These are phyloP conservation scores for Aaosphaeria pasadenensis DNA, from an alignment of 2,329 filamentous ascomycete species.

Conservation along the genomic window DNA sequence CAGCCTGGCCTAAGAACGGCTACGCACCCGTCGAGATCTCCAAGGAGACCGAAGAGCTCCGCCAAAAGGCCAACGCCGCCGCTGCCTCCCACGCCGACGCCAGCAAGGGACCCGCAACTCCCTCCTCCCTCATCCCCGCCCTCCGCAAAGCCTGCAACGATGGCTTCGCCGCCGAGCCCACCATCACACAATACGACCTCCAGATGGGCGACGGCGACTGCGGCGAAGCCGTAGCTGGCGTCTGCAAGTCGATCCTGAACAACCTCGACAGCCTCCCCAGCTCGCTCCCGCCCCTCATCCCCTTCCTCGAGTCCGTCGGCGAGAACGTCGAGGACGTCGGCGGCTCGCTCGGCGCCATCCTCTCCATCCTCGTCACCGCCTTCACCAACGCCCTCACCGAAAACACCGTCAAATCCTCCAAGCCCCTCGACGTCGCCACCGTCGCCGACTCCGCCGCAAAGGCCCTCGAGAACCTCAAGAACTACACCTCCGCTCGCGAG, in stretches of 20 bases:
- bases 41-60: slow-evolving; percentile 22
- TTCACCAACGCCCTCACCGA: slow-evolving; percentile 50
- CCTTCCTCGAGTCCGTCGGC: slow-evolving; percentile 58
- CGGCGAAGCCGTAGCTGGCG: slow-evolving; percentile 64
- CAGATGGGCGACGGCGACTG: slow-evolving; percentile 90
- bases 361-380: slow-evolving; percentile 85
- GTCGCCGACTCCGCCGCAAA: slow-evolving; percentile 43
- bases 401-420: slow-evolving; percentile 20
- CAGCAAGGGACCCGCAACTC: slow-evolving; percentile 36
- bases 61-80: slow-evolving; percentile 29
- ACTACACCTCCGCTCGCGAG: slow-evolving; percentile 81
- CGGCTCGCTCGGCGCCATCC: slow-evolving; percentile 70
- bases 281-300: slow-evolving; percentile 45
- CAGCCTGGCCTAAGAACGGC: slow-evolving; percentile 51
- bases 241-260: slow-evolving; percentile 57
- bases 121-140: slow-evolving; percentile 38
- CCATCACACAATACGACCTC: slow-evolving; percentile 68
- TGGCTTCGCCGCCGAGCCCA: slow-evolving; percentile 58
- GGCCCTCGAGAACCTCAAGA: slow-evolving; percentile 44
- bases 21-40: slow-evolving; percentile 30
- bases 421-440: slow-evolving; percentile 33
- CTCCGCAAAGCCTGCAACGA: slow-evolving; percentile 43
- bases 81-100: slow-evolving; percentile 11
- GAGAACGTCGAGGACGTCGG: slow-evolving; percentile 68
- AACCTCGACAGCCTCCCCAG: slow-evolving; percentile 53